Conservation (phyloP, 352 stramenopile genomes). For the Globisporangium abappressorium region DNA sequence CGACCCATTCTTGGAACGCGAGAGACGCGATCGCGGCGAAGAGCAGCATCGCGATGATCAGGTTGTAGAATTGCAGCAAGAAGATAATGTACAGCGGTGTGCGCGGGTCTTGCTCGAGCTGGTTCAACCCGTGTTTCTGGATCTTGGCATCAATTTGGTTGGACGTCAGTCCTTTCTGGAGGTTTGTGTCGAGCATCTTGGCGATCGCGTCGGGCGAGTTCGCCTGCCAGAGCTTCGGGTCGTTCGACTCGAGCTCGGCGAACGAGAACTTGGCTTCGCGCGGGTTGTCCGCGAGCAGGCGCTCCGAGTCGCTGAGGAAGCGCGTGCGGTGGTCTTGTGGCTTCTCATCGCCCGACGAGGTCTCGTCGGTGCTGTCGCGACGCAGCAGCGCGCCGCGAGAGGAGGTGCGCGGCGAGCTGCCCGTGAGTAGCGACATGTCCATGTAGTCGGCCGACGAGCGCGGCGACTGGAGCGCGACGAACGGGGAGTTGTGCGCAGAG, state of each 20-base stretch:
- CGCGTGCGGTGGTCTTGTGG: conserved; percentile 41
- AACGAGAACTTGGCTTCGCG: conserved; percentile 47
- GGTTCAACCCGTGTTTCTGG: conserved; percentile 48
- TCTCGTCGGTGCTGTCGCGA: conserved; percentile 18
- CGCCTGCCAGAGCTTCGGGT: conserved; percentile 34
- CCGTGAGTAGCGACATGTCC: conserved; percentile 11
- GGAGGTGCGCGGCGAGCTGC: conserved; percentile 5
- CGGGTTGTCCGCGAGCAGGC: conserved; percentile 50
- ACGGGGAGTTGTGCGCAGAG: conserved; percentile 5
- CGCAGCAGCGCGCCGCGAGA: conserved; percentile 24
- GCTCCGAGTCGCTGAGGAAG: conserved; percentile 62
- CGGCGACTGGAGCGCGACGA: conserved; percentile 9
- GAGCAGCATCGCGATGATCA: conserved; percentile 70
- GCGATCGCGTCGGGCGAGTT: conserved; percentile 37
- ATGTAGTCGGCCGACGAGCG: conserved; percentile 18
- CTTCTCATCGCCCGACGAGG: conserved; percentile 6
- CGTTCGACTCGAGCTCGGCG: conserved; percentile 45
- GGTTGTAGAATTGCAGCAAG: conserved; percentile 77
- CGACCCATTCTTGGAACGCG: conserved; percentile 58
- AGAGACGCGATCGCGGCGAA: conserved; percentile 54
- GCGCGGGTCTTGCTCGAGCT: conserved; percentile 57
- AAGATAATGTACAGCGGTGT: conserved; percentile 65
- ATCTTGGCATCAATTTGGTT: conserved; percentile 42
- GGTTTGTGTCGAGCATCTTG: conserved; percentile 52
- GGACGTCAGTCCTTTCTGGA: conserved; percentile 41